Evolutionary conservation across 768 basidiomycete genomes (phyloP).

Genomic region (Rhodotorula kratochvilovae): DNA sequence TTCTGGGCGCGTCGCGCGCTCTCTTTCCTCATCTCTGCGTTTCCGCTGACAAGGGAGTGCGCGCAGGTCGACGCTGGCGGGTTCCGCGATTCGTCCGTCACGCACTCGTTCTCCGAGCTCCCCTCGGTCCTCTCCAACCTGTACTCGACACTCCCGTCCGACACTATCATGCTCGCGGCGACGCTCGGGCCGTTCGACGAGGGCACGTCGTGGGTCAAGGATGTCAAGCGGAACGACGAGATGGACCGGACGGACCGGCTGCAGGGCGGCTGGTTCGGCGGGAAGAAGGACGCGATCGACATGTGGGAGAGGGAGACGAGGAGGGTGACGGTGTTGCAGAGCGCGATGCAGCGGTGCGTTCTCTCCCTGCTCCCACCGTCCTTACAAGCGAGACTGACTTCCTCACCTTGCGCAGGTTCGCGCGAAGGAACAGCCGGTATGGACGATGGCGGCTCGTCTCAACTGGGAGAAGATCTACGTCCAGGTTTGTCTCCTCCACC

Average conservation of each 20-base stretch:
- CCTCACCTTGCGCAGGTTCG: constrained; percentile 12
- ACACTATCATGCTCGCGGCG: constrained; percentile 39
- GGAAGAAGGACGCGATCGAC: constrained; percentile 30
- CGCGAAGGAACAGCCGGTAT: constrained; percentile 41
- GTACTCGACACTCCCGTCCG: constrained; percentile 27
- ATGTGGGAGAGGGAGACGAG: constrained; percentile 39
- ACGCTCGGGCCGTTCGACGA: constrained; percentile 26
- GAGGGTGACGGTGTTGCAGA: constrained; percentile 35
- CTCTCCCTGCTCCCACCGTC: neutral
- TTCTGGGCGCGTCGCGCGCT: constrained; percentile 35
- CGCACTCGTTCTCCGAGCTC: constrained; percentile 31
- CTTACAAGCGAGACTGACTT: neutral
- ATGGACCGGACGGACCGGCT: constrained; percentile 38
- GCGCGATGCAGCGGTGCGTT: constrained; percentile 22
- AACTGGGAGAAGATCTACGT: constrained; percentile 40
- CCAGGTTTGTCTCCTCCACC: constrained; percentile 20
- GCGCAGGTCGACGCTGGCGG: constrained; percentile 38
- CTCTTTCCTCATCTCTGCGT: neutral
- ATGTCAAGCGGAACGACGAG: neutral
- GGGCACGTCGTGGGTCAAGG: constrained; percentile 21
- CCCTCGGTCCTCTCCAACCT: constrained; percentile 24
- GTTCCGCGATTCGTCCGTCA: constrained; percentile 29
- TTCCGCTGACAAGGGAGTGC: too few species aligned
- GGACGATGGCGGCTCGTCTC: constrained; percentile 38
- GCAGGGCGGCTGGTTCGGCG: constrained; percentile 43